Conservation (phyloP, 2,329 filamentous ascomycete species). For the Ambrosiella xylebori region DNA sequence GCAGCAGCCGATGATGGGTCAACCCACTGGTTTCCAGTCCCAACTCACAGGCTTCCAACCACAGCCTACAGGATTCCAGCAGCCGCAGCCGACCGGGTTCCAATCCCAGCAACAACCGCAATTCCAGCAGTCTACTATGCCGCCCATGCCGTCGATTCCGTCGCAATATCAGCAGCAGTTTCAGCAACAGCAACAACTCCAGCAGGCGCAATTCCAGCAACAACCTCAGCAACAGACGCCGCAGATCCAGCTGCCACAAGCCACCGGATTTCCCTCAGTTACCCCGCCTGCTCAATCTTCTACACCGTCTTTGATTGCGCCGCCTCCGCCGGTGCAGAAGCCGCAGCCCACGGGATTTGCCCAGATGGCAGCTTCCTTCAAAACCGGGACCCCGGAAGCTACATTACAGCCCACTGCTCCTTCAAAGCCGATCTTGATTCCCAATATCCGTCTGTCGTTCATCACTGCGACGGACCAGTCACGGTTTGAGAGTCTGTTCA, state of each 20-base stretch:
- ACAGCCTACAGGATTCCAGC: conserved; percentile 9
- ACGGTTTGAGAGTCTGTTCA: conserved; percentile 96
- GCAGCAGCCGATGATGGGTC: conserved; percentile 44
- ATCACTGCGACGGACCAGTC: conserved; percentile 89
- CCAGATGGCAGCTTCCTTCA: conserved; percentile 51
- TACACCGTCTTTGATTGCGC: conserved; percentile 21
- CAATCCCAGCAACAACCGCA: conserved; percentile 29
- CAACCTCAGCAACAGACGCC: conserved; percentile 25
- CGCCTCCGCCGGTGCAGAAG: conserved; percentile 43
- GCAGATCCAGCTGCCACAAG: conserved; percentile 26
- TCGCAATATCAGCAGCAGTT: conserved; percentile 43
- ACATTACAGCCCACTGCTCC: conserved; percentile 29
- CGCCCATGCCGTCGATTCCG: conserved; percentile 42
- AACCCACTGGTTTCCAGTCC: conserved; percentile 17
- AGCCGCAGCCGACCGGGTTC: conserved; percentile 6
- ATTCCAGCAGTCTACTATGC: conserved; percentile 38
- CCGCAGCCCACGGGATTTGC: conserved; percentile 49
- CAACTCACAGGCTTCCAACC: conserved; percentile 10
- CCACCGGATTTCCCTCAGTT: conserved; percentile 29
- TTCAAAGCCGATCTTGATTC: conserved; percentile 56
- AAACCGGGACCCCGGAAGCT: conserved; percentile 42
- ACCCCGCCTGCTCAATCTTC: conserved; percentile 33
- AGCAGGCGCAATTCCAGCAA: conserved; percentile 24
- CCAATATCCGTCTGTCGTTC: conserved; percentile 85
- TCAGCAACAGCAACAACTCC: conserved; percentile 23